Evolutionary conservation across 2,329 filamentous ascomycete species (phyloP).

Genomic region (Canariomyces notabilis): DNA sequence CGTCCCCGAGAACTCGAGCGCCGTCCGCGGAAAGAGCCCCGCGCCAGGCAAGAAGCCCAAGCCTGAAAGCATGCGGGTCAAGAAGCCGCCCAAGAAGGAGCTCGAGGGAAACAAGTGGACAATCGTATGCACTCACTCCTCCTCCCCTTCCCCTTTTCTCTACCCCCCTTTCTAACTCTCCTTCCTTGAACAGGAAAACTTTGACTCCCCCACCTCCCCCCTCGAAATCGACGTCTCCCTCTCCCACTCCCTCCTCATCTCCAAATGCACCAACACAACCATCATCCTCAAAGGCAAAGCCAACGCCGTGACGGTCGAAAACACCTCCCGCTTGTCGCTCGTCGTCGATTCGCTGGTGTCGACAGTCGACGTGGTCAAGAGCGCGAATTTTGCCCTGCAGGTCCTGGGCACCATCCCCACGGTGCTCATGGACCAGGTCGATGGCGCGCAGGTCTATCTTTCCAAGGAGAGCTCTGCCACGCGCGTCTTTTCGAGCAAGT

Average conservation of each 20-base stretch:
- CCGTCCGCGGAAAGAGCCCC: conserved; percentile 75
- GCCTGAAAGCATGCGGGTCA: conserved; percentile 76
- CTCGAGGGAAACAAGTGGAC: conserved; percentile 91
- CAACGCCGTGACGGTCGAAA: conserved; percentile 95
- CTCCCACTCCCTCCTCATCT: conserved; percentile 86
- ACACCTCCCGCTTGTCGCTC: conserved; percentile 76
- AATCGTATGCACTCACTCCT: conserved; percentile 67
- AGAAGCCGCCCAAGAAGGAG: conserved; percentile 74
- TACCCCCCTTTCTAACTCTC: neutral
- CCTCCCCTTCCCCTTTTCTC: neutral
- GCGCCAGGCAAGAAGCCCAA: conserved; percentile 84
- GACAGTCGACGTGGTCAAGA: conserved; percentile 92
- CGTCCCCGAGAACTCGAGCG: conserved; percentile 57
- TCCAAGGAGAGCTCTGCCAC: conserved; percentile 71
- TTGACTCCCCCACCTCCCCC: conserved; percentile 66
- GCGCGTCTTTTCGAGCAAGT: conserved; percentile 88
- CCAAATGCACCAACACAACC: conserved; percentile 84
- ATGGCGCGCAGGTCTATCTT: conserved; percentile 83
- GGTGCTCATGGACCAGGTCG: conserved; percentile 86
- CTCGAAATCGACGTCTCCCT: conserved; percentile 78
- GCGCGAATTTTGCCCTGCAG: conserved; percentile 88
- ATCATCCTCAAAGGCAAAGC: conserved; percentile 88
- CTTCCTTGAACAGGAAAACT: conserved; percentile 65
- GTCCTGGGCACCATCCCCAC: conserved; percentile 83
- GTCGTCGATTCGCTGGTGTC: conserved; percentile 87